Conservation (phyloP, 768 basidiomycete genomes). For the Suillus plorans region DNA sequence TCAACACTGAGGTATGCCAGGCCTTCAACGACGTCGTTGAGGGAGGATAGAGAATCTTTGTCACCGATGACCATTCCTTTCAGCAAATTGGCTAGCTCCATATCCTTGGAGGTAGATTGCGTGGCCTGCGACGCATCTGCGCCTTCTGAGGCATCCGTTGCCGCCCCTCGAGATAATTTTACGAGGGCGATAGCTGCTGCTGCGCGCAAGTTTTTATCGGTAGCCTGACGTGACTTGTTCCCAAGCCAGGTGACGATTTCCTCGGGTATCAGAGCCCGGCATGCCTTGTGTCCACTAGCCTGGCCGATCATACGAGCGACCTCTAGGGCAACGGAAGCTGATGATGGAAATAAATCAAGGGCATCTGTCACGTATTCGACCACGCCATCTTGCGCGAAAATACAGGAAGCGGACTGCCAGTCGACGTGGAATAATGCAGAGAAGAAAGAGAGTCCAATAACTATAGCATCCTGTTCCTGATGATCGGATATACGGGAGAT, state of each 20-base stretch:
- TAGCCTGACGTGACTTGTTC: slow-evolving; percentile 47
- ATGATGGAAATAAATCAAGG: slow-evolving; percentile 61
- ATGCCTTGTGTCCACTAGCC: slow-evolving; percentile 72
- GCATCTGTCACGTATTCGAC: slow-evolving; percentile 66
- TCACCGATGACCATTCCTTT: slow-evolving; percentile 49
- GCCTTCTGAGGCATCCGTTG: slow-evolving; percentile 36
- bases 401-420: slow-evolving; percentile 58
- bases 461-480: slow-evolving; percentile 45
- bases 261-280: slow-evolving; percentile 59
- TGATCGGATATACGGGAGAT: slow-evolving; percentile 53
- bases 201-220: slow-evolving; percentile 49
- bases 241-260: slow-evolving; percentile 70
- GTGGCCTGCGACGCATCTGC: slow-evolving; percentile 14
- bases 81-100: slow-evolving; percentile 53
- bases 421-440: slow-evolving; percentile 87
- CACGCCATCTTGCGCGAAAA: slow-evolving; percentile 65
- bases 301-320: slow-evolving; percentile 76
- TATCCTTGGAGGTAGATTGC: slow-evolving; percentile 32
- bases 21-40: slow-evolving; percentile 75
- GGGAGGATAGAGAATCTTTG: slow-evolving; percentile 38
- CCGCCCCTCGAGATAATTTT: slow-evolving; percentile 67
- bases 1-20: slow-evolving; percentile 79
- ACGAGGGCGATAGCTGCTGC: slow-evolving; percentile 73
- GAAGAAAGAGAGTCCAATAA: slow-evolving; percentile 64
- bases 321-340: slow-evolving; percentile 48